phyloP scores from a whole-genome alignment of 805 yeast species.

The Kodamaea neixiangensis region DNA sequence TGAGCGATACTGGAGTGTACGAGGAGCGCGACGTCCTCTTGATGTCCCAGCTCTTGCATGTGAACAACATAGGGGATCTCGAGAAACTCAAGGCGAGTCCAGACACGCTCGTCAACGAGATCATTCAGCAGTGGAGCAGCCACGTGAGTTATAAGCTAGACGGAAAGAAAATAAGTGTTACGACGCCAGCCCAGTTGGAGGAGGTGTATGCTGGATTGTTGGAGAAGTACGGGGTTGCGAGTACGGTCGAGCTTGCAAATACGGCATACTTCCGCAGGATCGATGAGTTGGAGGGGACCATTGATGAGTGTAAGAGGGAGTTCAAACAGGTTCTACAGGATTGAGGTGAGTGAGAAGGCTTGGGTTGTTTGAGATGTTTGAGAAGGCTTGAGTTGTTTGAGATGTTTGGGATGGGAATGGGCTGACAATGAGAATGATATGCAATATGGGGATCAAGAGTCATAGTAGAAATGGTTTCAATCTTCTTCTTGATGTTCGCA shows the following conservation, averaged over 20 bases:
- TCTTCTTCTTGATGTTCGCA: no score
- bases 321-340: slow-evolving; percentile 19
- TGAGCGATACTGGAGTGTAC: slow-evolving; percentile 9
- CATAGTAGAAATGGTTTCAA: no score
- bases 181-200: slow-evolving; percentile 19
- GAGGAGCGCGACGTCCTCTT: slow-evolving; percentile 35
- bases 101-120: slow-evolving; percentile 21
- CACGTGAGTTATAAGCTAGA: slow-evolving; percentile 33
- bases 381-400: no score
- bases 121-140: slow-evolving; percentile 31
- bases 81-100: slow-evolving; percentile 14
- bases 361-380: no score
- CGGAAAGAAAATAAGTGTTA: slow-evolving; percentile 21
- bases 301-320: slow-evolving; percentile 25
- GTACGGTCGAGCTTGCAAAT: slow-evolving; percentile 44
- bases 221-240: slow-evolving; percentile 19
- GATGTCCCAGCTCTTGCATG: slow-evolving; percentile 40
- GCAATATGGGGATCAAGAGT: no score
- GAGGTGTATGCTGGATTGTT: not conserved
- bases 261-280: slow-evolving; percentile 32
- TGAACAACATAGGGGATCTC: slow-evolving; percentile 30
- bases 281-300: slow-evolving; percentile 30
- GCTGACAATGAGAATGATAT: no score
- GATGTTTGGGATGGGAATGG: no score
- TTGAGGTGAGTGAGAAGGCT: not conserved